Base-by-base conservation (phyloP, 2,329 filamentous ascomycete genomes). In the Lizonia empirigonia region DNA sequence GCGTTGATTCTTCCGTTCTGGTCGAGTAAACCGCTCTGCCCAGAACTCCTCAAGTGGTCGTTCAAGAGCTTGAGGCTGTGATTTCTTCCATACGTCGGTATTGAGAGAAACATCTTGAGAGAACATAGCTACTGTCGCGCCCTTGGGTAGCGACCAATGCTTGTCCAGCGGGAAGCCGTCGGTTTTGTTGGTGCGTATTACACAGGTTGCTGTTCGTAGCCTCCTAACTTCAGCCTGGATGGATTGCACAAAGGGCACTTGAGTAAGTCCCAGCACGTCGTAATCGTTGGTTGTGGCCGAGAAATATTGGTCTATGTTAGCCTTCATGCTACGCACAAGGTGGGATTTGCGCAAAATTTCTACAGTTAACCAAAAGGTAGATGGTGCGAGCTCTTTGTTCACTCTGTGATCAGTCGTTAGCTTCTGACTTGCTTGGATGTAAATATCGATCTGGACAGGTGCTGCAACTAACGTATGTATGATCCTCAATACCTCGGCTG, bases 91-190 rank as follows among this genome's bases (percentile, higher is more conserved):
- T 2, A 55, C 41, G 22, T 59, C 33, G 1, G 50, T 49, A 34
- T 72, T 62, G 10, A 67, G 39, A 4, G 59, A 60, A n/a, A 67
- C 24, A 16, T 64, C 60, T 7, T 63, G 65, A 7, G 62, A 65
- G 33, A 67, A 64, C 9, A 60, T 46, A 2, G 64, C 16, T 10
- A 60, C 56, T n/a, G 38, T 49, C 5, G 32, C 55, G 2, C 52
- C 58, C 34, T 54, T 61, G 1, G 61, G 59, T 3, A 67, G 45
- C 5, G 42, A 50, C 58, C 63, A 70, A 2, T 54, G 50, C 5
- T 58, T 57, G 30, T 63, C 65, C 5, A 72, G 33, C 15, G 57
- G 40, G 26, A 62, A 55, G n/a, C 58, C 46, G 20, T 45, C 23
- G 3, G 22, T 40, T 18, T 55, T 19, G 20, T 42, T 55, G 4